Base-by-base conservation (phyloP, 2,329 filamentous ascomycete genomes). In the Huntiella bhutanensis region DNA sequence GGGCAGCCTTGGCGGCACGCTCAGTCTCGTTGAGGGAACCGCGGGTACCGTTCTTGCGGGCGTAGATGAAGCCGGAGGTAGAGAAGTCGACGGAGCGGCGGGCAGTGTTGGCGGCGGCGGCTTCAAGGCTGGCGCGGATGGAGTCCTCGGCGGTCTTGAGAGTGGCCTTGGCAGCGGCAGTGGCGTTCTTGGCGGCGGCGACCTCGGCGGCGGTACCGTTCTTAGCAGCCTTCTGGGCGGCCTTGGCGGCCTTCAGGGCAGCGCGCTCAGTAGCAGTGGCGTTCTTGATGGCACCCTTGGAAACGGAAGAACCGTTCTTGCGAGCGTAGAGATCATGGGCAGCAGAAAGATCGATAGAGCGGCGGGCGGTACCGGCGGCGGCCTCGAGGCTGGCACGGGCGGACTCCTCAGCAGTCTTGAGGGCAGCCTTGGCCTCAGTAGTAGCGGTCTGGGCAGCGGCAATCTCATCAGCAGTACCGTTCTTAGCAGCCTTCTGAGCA, bases 251-350 rank as follows among this genome's bases (percentile, higher is more conserved):
- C 32, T 43, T 33, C 3, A 43, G 41, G 13, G 34, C 33, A 6
- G 28, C 28, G 4, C 32, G 41, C 8, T 17, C 28, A 3, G 34
- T 13, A 11, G 34, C 16, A 17, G 41, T 28, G 16, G 34, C 33
- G 19, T 43, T 48, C 40, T 42, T 48, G 41, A 41, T 41, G 15
- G 43, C 16, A 16, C n/a, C 19, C n/a, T 33, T 8, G 38, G n/a
- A 15, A 41, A 33, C 45, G 12, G 33, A 33, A 0, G 38, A 36
- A 36, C 33, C 37, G 19, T 37, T 42, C 2, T 17, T 37, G 16
- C 22, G 11, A 34, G 17, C 17, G 17, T 38, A 28, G 7, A 34
- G 28, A 12, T 43, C 41, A 15, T 13, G 28, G n/a, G n/a, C n/a
- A 12, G 33, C 41, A 17, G 37, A 17, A 3, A 43, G 41, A 34